phyloP scores from a whole-genome alignment of 176 grass and related monocot species.

The Juncus inflexus region DNA sequence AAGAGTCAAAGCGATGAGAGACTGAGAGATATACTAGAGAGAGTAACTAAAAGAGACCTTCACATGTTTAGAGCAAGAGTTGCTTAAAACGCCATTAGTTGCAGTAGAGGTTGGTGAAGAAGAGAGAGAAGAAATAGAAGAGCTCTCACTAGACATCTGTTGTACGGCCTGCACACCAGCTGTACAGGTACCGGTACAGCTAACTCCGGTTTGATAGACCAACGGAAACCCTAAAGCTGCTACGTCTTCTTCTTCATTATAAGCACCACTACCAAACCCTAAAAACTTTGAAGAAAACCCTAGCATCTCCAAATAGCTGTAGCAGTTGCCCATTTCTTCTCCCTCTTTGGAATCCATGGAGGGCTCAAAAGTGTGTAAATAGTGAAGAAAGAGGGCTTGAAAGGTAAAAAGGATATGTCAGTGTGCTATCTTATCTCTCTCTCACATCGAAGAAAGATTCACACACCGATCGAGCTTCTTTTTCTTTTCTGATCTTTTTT shows the following conservation, averaged over 20 bases:
- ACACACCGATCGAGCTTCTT: not conserved
- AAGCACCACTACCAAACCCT: constrained; percentile 20
- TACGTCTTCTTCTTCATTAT: not conserved
- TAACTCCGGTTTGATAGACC: constrained; percentile 24
- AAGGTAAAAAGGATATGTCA: not conserved
- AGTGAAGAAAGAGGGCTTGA: constrained; percentile 2
- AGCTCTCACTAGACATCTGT: constrained; percentile 30
- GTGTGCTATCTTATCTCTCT: constrained; percentile 13
- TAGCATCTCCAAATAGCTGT: constrained; percentile 27
- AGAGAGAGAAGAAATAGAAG: constrained; percentile 31
- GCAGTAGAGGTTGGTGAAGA: constrained; percentile 30
- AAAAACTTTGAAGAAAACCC: constrained; percentile 22
- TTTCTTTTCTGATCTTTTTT: too few relatives aligned
- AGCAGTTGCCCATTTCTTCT: not conserved
- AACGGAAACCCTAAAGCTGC: not conserved
- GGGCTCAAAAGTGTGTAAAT: not conserved
- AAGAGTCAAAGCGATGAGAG: too few relatives aligned
- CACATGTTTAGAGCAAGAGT: constrained; percentile 17
- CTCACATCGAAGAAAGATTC: constrained; percentile 15
- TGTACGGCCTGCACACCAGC: not conserved
- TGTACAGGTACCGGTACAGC: constrained; percentile 4
- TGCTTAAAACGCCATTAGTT: constrained; percentile 1
- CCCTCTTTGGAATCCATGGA: constrained; percentile 20
- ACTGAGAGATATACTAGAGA: too few relatives aligned
- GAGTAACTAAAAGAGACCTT: constrained; percentile 14